Conservation (phyloP, 129 eudicot species). For the Chrysanthemum lavandulifolium region DNA sequence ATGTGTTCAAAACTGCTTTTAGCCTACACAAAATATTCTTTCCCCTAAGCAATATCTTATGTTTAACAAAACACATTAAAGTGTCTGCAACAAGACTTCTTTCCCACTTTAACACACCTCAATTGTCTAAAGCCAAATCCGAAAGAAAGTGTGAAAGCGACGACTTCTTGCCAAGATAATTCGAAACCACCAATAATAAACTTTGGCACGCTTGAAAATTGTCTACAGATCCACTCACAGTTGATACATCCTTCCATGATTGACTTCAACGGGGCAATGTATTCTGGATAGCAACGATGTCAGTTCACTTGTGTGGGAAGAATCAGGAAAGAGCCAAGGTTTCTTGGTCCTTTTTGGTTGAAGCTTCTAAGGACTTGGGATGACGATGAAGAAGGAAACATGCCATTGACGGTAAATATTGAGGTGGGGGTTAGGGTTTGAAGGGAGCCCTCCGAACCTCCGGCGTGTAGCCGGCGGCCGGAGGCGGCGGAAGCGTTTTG, state of each 20-base stretch:
- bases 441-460: too few species aligned
- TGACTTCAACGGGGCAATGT: slow-evolving; percentile 66
- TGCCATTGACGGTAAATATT: too few species aligned
- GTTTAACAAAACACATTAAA: slow-evolving; percentile 12
- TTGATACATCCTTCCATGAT: slow-evolving; percentile 55
- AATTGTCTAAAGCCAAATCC: slow-evolving; percentile 44
- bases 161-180: slow-evolving; percentile 42
- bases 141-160: slow-evolving; percentile 33
- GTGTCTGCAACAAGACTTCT: slow-evolving; percentile 40
- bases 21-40: too few species aligned
- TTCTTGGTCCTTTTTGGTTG: too few species aligned
- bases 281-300: slow-evolving; percentile 51
- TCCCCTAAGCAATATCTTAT: background rate
- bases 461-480: too few species aligned
- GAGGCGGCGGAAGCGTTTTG: too few species aligned
- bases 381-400: too few species aligned
- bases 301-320: slow-evolving; percentile 33
- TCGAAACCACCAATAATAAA: slow-evolving; percentile 45
- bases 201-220: slow-evolving; percentile 69
- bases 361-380: too few species aligned
- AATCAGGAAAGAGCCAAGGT: slow-evolving; percentile 34
- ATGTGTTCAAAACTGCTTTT: too few species aligned
- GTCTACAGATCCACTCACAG: slow-evolving; percentile 34
- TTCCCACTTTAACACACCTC: slow-evolving; percentile 56
- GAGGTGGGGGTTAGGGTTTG: too few species aligned